These are phyloP conservation scores for Corylus americana DNA, from an alignment of 306 rosid species.

Conservation along the genomic window DNA sequence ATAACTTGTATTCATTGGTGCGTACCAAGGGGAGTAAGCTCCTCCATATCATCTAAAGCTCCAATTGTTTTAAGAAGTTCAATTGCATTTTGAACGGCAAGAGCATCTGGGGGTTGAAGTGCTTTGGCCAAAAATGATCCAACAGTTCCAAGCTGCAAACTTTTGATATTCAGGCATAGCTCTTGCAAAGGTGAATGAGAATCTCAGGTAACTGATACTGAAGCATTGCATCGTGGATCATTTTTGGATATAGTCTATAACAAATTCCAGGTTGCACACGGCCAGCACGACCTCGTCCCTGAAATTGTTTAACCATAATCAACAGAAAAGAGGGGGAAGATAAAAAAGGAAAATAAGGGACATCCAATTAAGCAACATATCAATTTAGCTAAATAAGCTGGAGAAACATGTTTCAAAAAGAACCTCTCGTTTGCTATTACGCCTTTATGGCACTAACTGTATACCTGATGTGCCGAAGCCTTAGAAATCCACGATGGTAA, in stretches of 20 bases:
- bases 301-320: no score
- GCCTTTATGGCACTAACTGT: background rate
- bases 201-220: constrained; percentile 92
- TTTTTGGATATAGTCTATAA: constrained; percentile 82
- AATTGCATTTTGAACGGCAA: constrained; percentile 85
- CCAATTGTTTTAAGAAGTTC: constrained; percentile 95
- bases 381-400: no score
- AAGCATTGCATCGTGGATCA: constrained; percentile 86
- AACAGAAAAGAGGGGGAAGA: no score
- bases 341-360: no score
- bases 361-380: no score
- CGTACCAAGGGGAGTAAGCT: constrained; percentile 93
- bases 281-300: constrained; percentile 29
- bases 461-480: constrained; percentile 18
- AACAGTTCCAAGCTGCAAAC: constrained; percentile 88
- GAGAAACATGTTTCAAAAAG: no score
- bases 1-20: constrained; percentile 20
- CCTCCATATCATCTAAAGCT: constrained; percentile 80
- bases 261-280: constrained; percentile 97
- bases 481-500: no score
- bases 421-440: background rate
- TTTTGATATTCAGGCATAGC: constrained; percentile 90
- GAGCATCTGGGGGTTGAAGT: constrained; percentile 98
- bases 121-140: constrained; percentile 91
- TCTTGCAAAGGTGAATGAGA: constrained; percentile 96